phyloP scores from a whole-genome alignment of 2,329 filamentous ascomycete species.

The Scedosporium boydii region DNA sequence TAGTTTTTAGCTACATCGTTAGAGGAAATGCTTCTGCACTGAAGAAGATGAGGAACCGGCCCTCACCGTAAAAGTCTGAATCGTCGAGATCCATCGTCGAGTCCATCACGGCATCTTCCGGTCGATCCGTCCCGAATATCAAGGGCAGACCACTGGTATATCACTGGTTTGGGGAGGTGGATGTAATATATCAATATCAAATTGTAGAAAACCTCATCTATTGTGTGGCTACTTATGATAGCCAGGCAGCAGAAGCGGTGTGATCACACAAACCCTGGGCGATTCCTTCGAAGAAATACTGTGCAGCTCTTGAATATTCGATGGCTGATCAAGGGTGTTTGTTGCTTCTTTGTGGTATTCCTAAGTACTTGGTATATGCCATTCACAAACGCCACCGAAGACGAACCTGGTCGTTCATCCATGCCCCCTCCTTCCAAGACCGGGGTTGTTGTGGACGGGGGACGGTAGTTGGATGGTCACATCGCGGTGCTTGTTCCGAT shows the following conservation, averaged over 20 bases:
- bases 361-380: not conserved
- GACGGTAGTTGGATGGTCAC: not conserved
- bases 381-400: not conserved
- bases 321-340: not conserved
- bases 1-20: constrained; percentile 18
- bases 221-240: too few relatives aligned
- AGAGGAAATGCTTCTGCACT: too few relatives aligned
- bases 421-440: not conserved
- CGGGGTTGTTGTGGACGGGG: not conserved
- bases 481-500: not conserved
- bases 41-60: not conserved
- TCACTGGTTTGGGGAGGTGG: too few relatives aligned
- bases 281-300: not conserved
- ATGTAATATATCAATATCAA: too few relatives aligned
- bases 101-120: not conserved
- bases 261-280: not conserved
- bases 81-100: constrained; percentile 10
- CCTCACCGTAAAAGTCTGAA: constrained; percentile 15
- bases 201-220: too few relatives aligned
- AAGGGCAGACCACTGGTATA: too few relatives aligned
- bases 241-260: not conserved
- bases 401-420: not conserved
- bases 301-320: not conserved
- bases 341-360: not conserved
- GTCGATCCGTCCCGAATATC: not conserved